Base-by-base conservation (phyloP, 129 eudicot genomes). In the Flaveria brownii region DNA sequence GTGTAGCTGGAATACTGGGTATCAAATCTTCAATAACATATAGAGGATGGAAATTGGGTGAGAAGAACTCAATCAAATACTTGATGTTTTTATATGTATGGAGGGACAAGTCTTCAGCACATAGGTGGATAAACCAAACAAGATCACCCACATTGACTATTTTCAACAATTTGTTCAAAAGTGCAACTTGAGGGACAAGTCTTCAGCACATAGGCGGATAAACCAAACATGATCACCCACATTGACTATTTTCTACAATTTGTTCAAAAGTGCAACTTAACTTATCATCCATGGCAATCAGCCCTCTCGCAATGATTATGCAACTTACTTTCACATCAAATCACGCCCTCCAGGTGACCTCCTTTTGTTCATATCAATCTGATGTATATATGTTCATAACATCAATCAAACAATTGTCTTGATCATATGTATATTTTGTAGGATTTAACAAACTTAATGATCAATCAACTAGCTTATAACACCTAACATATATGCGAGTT, bases 21-120 rank as follows among this genome's bases (percentile, higher is more conserved):
- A 80, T 81, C 23, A 80, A 57, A 46, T 81, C 90, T 60, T 92
- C 96, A 42, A 12, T 75, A 74, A 79, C 96, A 11, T 91, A 85
- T 47, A n/a, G 56, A 64, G 63, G 79, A 17, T 83, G 75, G 80
- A 83, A 85, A 67, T 62, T 70, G 14, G 87, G 74, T 23, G 83
- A 75, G 75, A 66, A 77, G 66, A 80, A 83, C 39, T 22, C 52
- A 52, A 12, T 78, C 10, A 70, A 55, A 26, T 56, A 77, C 68
- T 93, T 96, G 42, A 78, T 92, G 63, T 89, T 89, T 72, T 92
- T 89, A 4, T 78, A 92, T 96, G 9, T 81, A 87, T 71, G 97
- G 97, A 83, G 97, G 97, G 76, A 89, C 92, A 14, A 92, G 97
- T 92, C 43, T 92, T 92, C 66, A 69, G 82, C 66, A 92, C 97